phyloP scores from a whole-genome alignment of 805 yeast genomes.

The Kluyveromyces nonfermentans region DNA sequence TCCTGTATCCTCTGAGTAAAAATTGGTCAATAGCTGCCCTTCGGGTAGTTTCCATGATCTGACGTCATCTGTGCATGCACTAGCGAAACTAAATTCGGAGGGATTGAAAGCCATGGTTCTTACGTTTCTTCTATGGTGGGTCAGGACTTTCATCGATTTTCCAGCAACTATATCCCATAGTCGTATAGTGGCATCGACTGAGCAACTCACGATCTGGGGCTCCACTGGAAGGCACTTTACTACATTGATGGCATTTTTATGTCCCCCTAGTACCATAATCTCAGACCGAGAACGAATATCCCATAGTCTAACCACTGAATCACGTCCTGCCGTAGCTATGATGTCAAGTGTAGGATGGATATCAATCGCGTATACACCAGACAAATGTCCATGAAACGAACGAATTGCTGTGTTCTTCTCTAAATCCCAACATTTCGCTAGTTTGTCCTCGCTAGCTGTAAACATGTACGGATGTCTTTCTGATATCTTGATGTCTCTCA shows the following conservation, averaged over 20 bases:
- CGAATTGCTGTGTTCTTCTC: slow-evolving; percentile 75
- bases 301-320: slow-evolving; percentile 83
- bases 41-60: slow-evolving; percentile 78
- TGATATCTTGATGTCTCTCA: slow-evolving; percentile 67
- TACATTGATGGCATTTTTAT: slow-evolving; percentile 61
- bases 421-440: slow-evolving; percentile 92
- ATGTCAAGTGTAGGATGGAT: slow-evolving; percentile 78
- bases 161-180: slow-evolving; percentile 87
- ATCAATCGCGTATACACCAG: slow-evolving; percentile 77
- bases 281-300: slow-evolving; percentile 76
- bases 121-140: slow-evolving; percentile 79
- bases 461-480: slow-evolving; percentile 78
- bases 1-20: slow-evolving; percentile 27
- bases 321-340: slow-evolving; percentile 85
- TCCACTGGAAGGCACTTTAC: slow-evolving; percentile 61
- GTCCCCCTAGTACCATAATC: slow-evolving; percentile 74
- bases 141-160: slow-evolving; percentile 55
- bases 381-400: slow-evolving; percentile 89
- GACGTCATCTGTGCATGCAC: slow-evolving; percentile 74
- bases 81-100: slow-evolving; percentile 59
- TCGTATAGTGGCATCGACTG: slow-evolving; percentile 76
- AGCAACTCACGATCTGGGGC: slow-evolving; percentile 78
- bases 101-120: slow-evolving; percentile 67
- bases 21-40: slow-evolving; percentile 60
- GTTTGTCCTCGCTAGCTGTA: slow-evolving; percentile 87